Percentiles rank a stretch among this genome's conserved stretches.
Conservation (phyloP, 768 basidiomycete genomes). For the Psilocybe cubensis region DNA sequence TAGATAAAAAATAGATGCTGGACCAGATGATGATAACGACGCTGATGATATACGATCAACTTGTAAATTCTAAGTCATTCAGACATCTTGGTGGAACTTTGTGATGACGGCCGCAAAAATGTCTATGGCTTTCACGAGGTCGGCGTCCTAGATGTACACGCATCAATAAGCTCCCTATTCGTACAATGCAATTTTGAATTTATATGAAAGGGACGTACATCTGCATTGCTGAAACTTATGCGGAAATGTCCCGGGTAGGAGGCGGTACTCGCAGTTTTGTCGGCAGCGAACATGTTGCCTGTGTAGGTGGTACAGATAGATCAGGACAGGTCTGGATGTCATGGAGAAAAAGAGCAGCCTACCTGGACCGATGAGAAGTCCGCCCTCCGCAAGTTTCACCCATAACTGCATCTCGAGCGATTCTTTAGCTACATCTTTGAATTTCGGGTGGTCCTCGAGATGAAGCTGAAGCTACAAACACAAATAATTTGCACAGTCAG, state of each 20-base stretch:
- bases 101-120: slow-evolving; percentile 49
- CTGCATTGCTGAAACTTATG: slow-evolving; percentile 56
- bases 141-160: slow-evolving; percentile 35
- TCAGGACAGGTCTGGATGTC: neutral
- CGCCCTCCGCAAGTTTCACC: slow-evolving; percentile 58
- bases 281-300: slow-evolving; percentile 48
- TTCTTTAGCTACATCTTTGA: slow-evolving; percentile 38
- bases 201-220: slow-evolving; percentile 38
- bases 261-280: slow-evolving; percentile 19
- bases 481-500: too few species aligned
- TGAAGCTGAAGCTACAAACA: slow-evolving; percentile 65
- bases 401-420: slow-evolving; percentile 63
- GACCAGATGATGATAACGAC: too few species aligned
- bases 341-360: slow-evolving; percentile 17
- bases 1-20: too few species aligned
- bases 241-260: slow-evolving; percentile 53
- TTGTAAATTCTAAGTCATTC: neutral
- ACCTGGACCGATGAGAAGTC: slow-evolving; percentile 70
- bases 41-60: neutral
- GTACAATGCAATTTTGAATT: neutral
- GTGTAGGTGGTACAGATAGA: neutral
- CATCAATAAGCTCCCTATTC: too few species aligned
- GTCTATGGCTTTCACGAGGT: slow-evolving; percentile 48
- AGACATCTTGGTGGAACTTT: slow-evolving; percentile 40
- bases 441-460: slow-evolving; percentile 57